Evolutionary conservation across 2,329 filamentous ascomycete genomes (phyloP), one percentile per base, ranked within the genome.

Genomic region (Fusarium illudens): DNA sequence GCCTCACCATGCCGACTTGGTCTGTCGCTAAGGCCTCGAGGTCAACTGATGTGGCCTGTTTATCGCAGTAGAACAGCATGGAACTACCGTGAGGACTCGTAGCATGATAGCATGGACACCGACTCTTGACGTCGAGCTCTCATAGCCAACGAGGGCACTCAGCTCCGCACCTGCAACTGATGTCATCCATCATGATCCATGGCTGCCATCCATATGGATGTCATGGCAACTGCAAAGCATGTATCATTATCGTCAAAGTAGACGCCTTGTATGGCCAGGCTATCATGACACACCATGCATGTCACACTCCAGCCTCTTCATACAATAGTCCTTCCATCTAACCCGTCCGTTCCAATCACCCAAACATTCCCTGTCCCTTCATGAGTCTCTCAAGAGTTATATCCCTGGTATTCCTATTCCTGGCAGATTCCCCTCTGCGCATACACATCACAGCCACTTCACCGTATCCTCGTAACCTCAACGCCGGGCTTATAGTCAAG

Each of bases 161-260:
- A n/a, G n/a, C n/a, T n/a, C n/a, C n/a, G n/a, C 39, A 46, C 22
- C 22, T 46, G 39, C 39, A 46, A 27, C 27, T 49, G 44, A 49
- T 32, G 27, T 32, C 25, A 30, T 30, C 46, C 46, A 32, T 19
- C 27, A 49, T 49, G 27, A 49, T 32, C 46, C 46, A 15, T 4
- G 32, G 36, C 34, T 44, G 33, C 25, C 25, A 27, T 5, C 9
- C 25, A 27, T 27, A 5, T 8, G n/a, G n/a, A 39, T 49, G 49
- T 34, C 29, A 58, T 54, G 33, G 25, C 20, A 42, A 36, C 10
- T 44, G 25, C 42, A 51, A 32, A 60, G 34, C 39, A 58, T 58
- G 44, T 63, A 56, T 68, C 67, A 69, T 68, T 67, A 69, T 69
- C 67, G 67, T 69, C 52, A 67, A 61, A 42, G 60, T 52, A 58